These are phyloP conservation scores for Penicillium sp. DNA, from an alignment of 2,329 filamentous ascomycete genomes.

Conservation along the genomic window DNA sequence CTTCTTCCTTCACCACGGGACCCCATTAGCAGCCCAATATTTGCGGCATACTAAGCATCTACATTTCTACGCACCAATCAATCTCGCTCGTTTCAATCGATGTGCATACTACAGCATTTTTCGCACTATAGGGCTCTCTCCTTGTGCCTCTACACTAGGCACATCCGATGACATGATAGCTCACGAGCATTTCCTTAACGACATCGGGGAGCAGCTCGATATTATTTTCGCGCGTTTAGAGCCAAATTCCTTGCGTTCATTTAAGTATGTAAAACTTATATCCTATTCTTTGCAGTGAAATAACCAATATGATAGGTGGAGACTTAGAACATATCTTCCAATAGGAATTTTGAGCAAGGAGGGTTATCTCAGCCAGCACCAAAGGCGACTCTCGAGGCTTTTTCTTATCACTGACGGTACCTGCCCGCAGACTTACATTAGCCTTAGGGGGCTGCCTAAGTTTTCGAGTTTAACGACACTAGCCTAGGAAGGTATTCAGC, in stretches of 20 bases:
- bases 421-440: background rate
- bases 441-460: background rate
- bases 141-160: background rate
- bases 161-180: background rate
- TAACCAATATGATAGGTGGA: background rate
- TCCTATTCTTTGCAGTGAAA: background rate
- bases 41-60: slow-evolving; percentile 7
- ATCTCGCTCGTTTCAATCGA: slow-evolving; percentile 10
- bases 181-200: background rate
- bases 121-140: background rate
- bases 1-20: background rate
- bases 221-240: background rate
- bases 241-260: background rate
- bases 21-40: background rate
- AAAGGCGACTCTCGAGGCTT: background rate
- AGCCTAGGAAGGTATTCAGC: background rate
- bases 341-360: background rate
- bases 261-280: background rate
- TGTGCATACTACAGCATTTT: slow-evolving; percentile 12
- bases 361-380: slow-evolving; percentile 6
- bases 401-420: background rate
- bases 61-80: slow-evolving; percentile 4
- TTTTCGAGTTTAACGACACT: background rate
- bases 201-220: background rate
- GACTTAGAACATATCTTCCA: slow-evolving; percentile 1